Evolutionary conservation across 208 protist genomes (phyloP).

Genomic region (Porcisia hertigi): DNA sequence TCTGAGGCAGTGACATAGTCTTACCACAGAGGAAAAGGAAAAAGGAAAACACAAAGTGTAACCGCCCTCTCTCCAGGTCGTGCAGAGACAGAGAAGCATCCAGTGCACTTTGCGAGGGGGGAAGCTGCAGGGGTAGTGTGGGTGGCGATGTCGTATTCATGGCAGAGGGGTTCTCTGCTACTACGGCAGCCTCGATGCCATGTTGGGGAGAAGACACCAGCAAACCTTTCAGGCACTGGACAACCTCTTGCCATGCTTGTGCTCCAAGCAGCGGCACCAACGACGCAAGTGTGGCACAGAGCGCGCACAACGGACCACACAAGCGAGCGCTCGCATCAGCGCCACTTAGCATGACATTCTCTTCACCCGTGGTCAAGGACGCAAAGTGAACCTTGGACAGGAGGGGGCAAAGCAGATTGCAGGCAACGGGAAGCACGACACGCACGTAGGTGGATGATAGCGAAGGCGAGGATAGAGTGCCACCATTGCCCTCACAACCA

Average conservation of each 20-base stretch:
- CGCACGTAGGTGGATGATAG: constrained; percentile 33
- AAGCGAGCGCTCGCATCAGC: constrained; percentile 18
- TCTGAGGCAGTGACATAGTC: background rate
- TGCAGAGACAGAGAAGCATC: constrained; percentile 12
- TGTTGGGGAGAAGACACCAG: constrained; percentile 2
- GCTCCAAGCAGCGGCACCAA: constrained; percentile 43
- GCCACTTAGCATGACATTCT: background rate
- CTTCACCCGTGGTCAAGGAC: background rate
- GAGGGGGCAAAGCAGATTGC: constrained; percentile 28
- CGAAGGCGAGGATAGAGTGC: constrained; percentile 4
- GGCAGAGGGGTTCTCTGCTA: background rate
- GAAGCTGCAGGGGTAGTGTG: background rate
- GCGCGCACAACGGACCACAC: constrained; percentile 34
- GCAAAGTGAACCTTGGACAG: constrained; percentile 13
- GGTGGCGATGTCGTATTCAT: background rate
- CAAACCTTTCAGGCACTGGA: constrained; percentile 21
- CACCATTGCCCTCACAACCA: background rate
- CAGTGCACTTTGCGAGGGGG: background rate
- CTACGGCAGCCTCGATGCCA: background rate
- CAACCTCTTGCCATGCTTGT: constrained; percentile 34
- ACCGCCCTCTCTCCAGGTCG: constrained; percentile 12
- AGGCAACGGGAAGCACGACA: constrained; percentile 48
- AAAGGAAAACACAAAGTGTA: constrained; percentile 28
- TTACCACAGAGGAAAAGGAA: constrained; percentile 29
- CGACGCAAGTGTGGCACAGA: constrained; percentile 45